Conservation (phyloP, 768 basidiomycete species). For the Boletus edulis region DNA sequence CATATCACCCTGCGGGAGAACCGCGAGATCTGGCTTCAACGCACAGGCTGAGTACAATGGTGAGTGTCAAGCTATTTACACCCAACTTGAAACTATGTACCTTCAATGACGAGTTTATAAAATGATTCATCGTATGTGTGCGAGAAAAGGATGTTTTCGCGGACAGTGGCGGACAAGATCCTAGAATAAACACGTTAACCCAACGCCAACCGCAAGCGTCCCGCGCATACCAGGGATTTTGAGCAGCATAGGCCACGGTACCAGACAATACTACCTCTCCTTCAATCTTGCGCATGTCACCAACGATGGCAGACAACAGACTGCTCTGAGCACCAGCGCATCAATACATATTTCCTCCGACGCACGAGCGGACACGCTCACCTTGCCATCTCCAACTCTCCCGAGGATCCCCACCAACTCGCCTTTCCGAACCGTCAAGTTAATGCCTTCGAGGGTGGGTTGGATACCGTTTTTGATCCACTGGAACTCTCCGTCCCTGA, state of each 20-base stretch:
- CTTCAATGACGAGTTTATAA: slow-evolving; percentile 80
- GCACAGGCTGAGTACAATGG: slow-evolving; percentile 64
- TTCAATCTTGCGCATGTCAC: slow-evolving; percentile 78
- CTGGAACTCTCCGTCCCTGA: slow-evolving; percentile 75
- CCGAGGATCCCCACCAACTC: slow-evolving; percentile 85
- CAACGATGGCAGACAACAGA: slow-evolving; percentile 75
- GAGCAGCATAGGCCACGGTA: slow-evolving; percentile 77
- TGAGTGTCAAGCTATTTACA: background rate
- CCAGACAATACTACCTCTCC: slow-evolving; percentile 73
- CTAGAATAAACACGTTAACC: slow-evolving; percentile 31
- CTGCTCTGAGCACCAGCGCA: slow-evolving; percentile 48
- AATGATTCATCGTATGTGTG: slow-evolving; percentile 85
- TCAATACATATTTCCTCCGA: background rate
- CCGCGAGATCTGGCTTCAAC: slow-evolving; percentile 71
- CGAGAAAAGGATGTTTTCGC: slow-evolving; percentile 91
- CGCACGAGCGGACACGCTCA: slow-evolving; percentile 20
- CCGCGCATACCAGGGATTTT: slow-evolving; percentile 71
- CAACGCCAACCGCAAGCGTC: background rate
- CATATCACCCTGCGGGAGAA: slow-evolving; percentile 79
- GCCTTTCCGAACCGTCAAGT: slow-evolving; percentile 73
- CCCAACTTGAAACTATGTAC: slow-evolving; percentile 30
- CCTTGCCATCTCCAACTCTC: slow-evolving; percentile 90
- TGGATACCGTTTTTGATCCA: slow-evolving; percentile 67
- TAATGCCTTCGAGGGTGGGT: slow-evolving; percentile 69
- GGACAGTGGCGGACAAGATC: slow-evolving; percentile 83